phyloP scores from a whole-genome alignment of 2,329 filamentous ascomycete species.

The Cladobotryum mycophilum region DNA sequence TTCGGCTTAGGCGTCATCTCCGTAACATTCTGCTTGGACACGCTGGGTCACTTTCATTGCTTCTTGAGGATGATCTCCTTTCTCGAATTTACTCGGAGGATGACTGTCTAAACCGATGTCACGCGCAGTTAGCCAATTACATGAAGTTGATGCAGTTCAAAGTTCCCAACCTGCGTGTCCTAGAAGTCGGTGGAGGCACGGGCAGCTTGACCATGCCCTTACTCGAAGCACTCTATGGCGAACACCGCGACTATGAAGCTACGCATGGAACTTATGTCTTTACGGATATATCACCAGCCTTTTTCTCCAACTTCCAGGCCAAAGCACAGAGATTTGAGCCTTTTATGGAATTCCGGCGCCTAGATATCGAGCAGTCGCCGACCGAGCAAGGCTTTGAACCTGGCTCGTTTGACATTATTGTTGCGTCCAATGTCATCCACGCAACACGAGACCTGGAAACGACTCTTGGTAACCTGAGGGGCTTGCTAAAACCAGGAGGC shows the following conservation, averaged over 20 bases:
- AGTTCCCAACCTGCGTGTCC: constrained; percentile 27
- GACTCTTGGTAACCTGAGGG: too few species aligned
- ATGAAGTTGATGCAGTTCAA: constrained; percentile 21
- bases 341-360: constrained; percentile 17
- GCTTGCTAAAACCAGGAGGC: too few species aligned
- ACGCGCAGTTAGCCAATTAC: constrained; percentile 9
- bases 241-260: constrained; percentile 13
- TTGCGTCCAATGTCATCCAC: constrained; percentile 20
- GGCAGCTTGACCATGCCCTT: constrained; percentile 25
- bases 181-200: constrained; percentile 34
- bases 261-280: constrained; percentile 26
- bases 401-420: constrained; percentile 15
- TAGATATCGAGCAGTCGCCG: constrained; percentile 14
- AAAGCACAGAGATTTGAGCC: constrained; percentile 3
- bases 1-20: constrained; percentile 1
- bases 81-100: constrained; percentile 4
- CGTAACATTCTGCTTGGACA: constrained; percentile 2
- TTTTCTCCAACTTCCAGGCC: constrained; percentile 18
- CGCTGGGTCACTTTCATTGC: neutral
- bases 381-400: constrained; percentile 12
- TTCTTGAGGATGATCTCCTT: neutral
- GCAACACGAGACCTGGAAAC: neutral
- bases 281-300: constrained; percentile 30
- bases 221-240: constrained; percentile 15
- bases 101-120: constrained; percentile 7